phyloP scores from a whole-genome alignment of 495 filamentous ascomycete species.

The Immersiella caudata region DNA sequence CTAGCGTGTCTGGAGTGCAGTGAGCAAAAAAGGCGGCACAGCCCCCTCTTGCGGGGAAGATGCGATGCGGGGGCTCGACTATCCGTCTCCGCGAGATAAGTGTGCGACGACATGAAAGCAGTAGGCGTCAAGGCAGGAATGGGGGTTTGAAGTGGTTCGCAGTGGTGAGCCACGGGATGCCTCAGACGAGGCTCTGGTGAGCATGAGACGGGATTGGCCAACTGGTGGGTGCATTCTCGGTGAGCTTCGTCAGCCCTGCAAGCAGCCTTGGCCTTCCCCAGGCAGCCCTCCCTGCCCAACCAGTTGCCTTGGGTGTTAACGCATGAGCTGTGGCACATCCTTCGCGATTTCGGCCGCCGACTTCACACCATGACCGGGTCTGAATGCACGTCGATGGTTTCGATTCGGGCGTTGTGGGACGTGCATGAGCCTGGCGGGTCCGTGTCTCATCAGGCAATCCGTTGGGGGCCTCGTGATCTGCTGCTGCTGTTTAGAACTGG shows the following conservation, averaged over 20 bases:
- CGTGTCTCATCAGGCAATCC: slow-evolving; percentile 7
- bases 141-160: slow-evolving; percentile 22
- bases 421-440: slow-evolving; percentile 17
- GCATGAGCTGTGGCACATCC: slow-evolving; percentile 23
- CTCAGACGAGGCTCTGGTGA: slow-evolving; percentile 19
- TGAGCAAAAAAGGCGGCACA: neutral
- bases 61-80: neutral
- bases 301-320: slow-evolving; percentile 29
- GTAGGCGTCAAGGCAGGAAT: neutral
- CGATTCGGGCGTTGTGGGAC: slow-evolving; percentile 9
- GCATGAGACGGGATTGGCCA: slow-evolving; percentile 23
- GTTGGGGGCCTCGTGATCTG: neutral
- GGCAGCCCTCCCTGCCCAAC: slow-evolving; percentile 25
- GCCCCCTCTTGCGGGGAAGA: neutral
- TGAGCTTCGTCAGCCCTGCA: slow-evolving; percentile 30
- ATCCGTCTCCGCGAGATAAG: neutral
- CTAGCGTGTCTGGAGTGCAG: neutral
- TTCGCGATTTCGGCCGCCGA: neutral
- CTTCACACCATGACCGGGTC: slow-evolving; percentile 12
- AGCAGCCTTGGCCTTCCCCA: slow-evolving; percentile 22
- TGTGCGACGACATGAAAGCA: slow-evolving; percentile 5
- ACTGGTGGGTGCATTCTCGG: slow-evolving; percentile 18
- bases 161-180: slow-evolving; percentile 22
- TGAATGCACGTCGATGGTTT: slow-evolving; percentile 2
- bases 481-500: neutral